phyloP scores from a whole-genome alignment of 2,329 filamentous ascomycete genomes.

The Trichoderma koningiopsis region DNA sequence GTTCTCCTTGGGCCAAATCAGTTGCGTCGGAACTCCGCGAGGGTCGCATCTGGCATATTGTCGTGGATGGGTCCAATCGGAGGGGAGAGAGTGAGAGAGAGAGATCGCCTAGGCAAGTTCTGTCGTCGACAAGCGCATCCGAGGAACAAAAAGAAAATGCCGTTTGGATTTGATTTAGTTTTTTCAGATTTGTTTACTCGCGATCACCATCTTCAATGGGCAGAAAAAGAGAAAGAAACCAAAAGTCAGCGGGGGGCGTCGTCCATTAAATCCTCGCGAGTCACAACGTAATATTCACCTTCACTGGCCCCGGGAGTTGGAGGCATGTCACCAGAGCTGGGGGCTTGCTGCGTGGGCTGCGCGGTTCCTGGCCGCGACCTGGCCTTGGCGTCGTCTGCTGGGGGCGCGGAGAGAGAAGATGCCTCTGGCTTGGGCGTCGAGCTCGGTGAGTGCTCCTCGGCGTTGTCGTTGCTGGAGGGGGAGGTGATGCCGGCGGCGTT shows the following conservation, averaged over 20 bases:
- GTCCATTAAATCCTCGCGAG: constrained; percentile 35
- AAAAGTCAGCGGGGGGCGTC: constrained; percentile 38
- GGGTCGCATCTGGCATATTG: background rate
- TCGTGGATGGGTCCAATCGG: background rate
- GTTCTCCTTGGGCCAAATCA: background rate
- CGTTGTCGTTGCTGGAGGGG: constrained; percentile 24
- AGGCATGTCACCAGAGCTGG: constrained; percentile 59
- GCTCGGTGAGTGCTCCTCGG: constrained; percentile 21
- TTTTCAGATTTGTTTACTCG: constrained; percentile 34
- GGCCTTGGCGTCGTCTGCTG: constrained; percentile 40
- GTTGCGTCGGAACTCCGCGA: background rate
- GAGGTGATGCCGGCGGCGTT: constrained; percentile 40
- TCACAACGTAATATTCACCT: constrained; percentile 57
- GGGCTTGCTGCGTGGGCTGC: constrained; percentile 53
- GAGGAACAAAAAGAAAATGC: background rate
- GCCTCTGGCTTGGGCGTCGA: constrained; percentile 24
- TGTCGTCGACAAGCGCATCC: constrained; percentile 13
- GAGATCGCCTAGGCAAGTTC: background rate
- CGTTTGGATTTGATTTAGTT: background rate
- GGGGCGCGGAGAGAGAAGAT: constrained; percentile 27
- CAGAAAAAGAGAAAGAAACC: constrained; percentile 29
- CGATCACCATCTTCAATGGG: constrained; percentile 41
- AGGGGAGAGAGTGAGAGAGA: background rate
- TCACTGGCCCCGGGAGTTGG: constrained; percentile 63
- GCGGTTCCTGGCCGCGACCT: constrained; percentile 58